A percentile compares a stretch with the other conserved stretches of the same genome.
phyloP scores from a whole-genome alignment of 2,329 filamentous ascomycete genomes.

The Mollisiaceae sp. region DNA sequence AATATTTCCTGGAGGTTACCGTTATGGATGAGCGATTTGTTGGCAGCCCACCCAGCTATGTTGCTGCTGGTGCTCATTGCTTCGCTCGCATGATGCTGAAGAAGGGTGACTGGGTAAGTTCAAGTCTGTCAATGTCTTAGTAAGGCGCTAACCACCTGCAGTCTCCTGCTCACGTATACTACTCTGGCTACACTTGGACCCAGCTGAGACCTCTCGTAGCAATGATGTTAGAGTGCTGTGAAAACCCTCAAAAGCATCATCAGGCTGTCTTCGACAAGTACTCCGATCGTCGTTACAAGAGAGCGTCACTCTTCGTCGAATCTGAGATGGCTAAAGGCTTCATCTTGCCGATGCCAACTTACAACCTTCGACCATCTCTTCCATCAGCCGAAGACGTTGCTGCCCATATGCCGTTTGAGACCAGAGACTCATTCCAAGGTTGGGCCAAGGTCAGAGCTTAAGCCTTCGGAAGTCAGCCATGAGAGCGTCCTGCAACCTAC shows the following conservation, averaged over 20 bases:
- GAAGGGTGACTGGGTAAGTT: conserved; percentile 91
- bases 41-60: conserved; percentile 85
- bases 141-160: conserved; percentile 45
- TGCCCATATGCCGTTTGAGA: conserved; percentile 34
- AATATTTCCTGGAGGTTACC: conserved; percentile 96
- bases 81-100: conserved; percentile 85
- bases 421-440: conserved; percentile 37
- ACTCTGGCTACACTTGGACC: conserved; percentile 88
- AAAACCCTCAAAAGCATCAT: conserved; percentile 81
- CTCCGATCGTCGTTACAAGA: conserved; percentile 83
- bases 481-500: too few relatives aligned
- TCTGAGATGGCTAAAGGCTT: conserved; percentile 70
- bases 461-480: background rate
- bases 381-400: conserved; percentile 34
- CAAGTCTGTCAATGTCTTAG: background rate
- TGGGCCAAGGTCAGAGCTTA: conserved; percentile 39
- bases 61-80: conserved; percentile 91
- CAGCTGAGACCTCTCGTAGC: conserved; percentile 80
- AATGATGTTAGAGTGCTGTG: conserved; percentile 87
- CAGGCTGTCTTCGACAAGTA: conserved; percentile 91
- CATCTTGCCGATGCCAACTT: conserved; percentile 49
- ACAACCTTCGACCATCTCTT: conserved; percentile 35
- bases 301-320: conserved; percentile 80
- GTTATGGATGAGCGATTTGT: conserved; percentile 99
- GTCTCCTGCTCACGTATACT: conserved; percentile 85